Evolutionary conservation across 202 grass and related monocot species (phyloP), one percentile per base, ranked within the genome.

Genomic region (Musa balbisiana): DNA sequence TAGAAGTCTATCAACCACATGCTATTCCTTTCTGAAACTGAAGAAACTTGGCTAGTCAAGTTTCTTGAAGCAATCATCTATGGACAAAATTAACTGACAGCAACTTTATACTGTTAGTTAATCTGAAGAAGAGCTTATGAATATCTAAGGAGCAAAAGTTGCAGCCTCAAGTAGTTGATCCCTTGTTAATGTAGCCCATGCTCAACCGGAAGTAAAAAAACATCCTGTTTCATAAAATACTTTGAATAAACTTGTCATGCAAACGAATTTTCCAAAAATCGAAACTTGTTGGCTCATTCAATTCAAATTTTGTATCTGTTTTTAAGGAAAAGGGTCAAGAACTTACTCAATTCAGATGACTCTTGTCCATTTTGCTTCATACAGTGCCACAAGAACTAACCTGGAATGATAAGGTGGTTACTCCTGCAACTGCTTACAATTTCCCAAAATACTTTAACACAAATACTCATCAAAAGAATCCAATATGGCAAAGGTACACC

Each of bases 301-400:
- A 33, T 33, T 65, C 26, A 27, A 27, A 11, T 50, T n/a, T 2
- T 49, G 9, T 55, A n/a, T 73, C 52, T 25, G 3, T 82, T 53
- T 51, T 22, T n/a, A 76, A 76, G 75, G 58, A 13, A 68, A 29
- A 64, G 51, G 55, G 15, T 64, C 60, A 71, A 58, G 21, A 79
- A 93, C 90, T 89, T 76, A 98, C 94, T 89, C 90, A 98, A 84
- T 11, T 86, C 94, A 73, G 90, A 89, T 1, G 88, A 84, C 76
- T 90, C 58, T 93, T 93, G 77, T 91, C n/a, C 81, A 0, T 84
- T 79, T 77, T 98, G n/a, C 90, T 86, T 93, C 90, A 25, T 98
- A 98, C 52, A 98, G 60, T 2, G 94, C 80, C 83, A 98, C 90
- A 76, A 98, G 85, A 80, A 89, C 94, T 97, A n/a, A 73, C 65